These are phyloP conservation scores for Phytophthora lateralis DNA, from an alignment of 352 stramenopile species.

Conservation along the genomic window DNA sequence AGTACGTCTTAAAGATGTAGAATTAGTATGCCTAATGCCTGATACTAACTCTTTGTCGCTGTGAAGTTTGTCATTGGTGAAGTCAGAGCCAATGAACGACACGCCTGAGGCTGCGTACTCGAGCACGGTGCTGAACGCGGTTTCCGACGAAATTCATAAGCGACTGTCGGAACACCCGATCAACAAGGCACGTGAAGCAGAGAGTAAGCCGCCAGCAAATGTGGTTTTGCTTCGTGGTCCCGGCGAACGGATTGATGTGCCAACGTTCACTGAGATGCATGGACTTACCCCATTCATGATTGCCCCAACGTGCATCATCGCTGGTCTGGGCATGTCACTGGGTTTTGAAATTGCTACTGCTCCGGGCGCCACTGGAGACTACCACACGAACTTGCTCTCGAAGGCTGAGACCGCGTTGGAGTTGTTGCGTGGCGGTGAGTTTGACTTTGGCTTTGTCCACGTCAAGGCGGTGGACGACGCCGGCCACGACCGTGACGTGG, in stretches of 20 bases:
- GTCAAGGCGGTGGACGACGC: conserved; percentile 89
- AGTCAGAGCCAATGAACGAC: conserved; percentile 63
- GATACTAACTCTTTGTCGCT: conserved; percentile 6
- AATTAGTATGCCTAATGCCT: neutral
- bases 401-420: conserved; percentile 79
- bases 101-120: conserved; percentile 78
- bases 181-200: conserved; percentile 60
- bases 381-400: conserved; percentile 82
- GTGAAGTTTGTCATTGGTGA: conserved; percentile 66
- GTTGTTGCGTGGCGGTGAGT: conserved; percentile 41
- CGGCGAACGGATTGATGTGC: conserved; percentile 85
- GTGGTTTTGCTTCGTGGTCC: conserved; percentile 85
- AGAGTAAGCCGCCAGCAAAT: conserved; percentile 76
- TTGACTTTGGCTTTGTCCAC: conserved; percentile 87
- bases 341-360: conserved; percentile 78
- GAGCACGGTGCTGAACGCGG: conserved; percentile 79
- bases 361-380: conserved; percentile 80
- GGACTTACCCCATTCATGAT: conserved; percentile 89
- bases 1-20: conserved; percentile 48
- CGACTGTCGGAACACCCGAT: conserved; percentile 74
- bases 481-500: conserved; percentile 84
- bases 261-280: conserved; percentile 83
- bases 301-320: conserved; percentile 89
- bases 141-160: conserved; percentile 72
- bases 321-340: conserved; percentile 85